Evolutionary conservation across 2,329 filamentous ascomycete genomes (phyloP), one percentile per base, ranked within the genome.

Genomic region (Neonectria sp.): DNA sequence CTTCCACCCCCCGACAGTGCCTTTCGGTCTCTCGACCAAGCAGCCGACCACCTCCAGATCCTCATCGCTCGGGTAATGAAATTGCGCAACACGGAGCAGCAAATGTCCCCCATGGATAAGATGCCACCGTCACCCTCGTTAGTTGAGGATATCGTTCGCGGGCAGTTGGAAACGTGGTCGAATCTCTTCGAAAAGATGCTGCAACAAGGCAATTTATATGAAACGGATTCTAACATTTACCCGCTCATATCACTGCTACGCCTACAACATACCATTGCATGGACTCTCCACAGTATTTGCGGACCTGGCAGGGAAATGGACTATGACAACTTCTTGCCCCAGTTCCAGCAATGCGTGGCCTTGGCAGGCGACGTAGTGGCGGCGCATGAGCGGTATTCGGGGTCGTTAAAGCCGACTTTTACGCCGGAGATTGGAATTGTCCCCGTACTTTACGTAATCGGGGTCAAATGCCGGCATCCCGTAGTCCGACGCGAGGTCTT

Each of bases 381-480:
- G 31, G 71, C 70, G 11, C 71, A 73, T 48, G 72, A 75, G 61
- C 69, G 55, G 46, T 71, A 75, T 70, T 67, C 71, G 13, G 73
- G 68, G 12, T 73, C 69, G 12, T 35, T 53, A 33, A 67, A 65
- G 55, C 68, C 73, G 60, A 78, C 70, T n/a, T 81, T 80, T 55
- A 81, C 79, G 25, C 78, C 76, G 2, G 60, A 62, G 29, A 62
- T 49, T 29, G 52, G 60, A 33, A 62, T 80, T 33, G 8, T 81
- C 57, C 79, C 79, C 27, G 72, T 76, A 24, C 76, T 81, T 24
- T 82, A 76, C 70, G 76, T 80, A 6, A 75, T 79, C 35, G 79
- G 79, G n/a, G 71, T 59, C 58, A 81, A 81, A 70, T 82, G 80
- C 69, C 76, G 80, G 29, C 68, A 81, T 71, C 77, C 79, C 1